Evolutionary conservation across 2,329 filamentous ascomycete species (phyloP).

Genomic region (Epichloe uncinata): DNA sequence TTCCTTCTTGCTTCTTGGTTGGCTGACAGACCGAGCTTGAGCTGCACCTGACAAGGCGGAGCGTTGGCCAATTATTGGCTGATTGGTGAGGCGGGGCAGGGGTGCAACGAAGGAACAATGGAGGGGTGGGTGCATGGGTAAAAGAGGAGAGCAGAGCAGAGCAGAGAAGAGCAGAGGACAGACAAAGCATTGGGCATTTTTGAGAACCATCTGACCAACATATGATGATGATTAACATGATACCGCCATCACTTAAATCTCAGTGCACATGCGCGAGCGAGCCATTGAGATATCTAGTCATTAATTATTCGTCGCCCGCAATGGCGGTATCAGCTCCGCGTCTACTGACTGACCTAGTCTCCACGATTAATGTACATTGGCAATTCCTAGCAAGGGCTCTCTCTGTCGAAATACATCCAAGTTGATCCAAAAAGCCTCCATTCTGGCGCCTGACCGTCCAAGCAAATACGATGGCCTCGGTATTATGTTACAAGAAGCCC

Average conservation of each 20-base stretch:
- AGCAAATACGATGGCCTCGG: not conserved
- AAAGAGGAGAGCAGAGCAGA: too few relatives aligned
- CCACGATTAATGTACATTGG: not conserved
- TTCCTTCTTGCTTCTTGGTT: not conserved
- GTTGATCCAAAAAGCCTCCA: conserved; percentile 4
- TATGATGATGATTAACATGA: too few relatives aligned
- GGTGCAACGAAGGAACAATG: not conserved
- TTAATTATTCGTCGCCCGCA: not conserved
- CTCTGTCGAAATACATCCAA: not conserved
- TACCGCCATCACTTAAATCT: not conserved
- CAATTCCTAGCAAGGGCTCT: not conserved
- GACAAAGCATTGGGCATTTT: too few relatives aligned
- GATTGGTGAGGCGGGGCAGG: not conserved
- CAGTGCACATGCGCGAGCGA: too few relatives aligned
- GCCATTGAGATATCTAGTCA: not conserved
- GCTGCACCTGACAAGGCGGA: not conserved
- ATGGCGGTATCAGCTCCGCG: not conserved
- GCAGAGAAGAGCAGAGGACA: too few relatives aligned
- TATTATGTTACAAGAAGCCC: not conserved
- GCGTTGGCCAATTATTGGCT: not conserved
- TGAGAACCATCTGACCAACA: too few relatives aligned
- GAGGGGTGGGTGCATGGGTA: not conserved
- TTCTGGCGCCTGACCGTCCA: not conserved
- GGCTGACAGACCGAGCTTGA: not conserved
- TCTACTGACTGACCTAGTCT: not conserved